Base-by-base conservation (phyloP, 2,329 filamentous ascomycete species). In the Zalaria sp. region DNA sequence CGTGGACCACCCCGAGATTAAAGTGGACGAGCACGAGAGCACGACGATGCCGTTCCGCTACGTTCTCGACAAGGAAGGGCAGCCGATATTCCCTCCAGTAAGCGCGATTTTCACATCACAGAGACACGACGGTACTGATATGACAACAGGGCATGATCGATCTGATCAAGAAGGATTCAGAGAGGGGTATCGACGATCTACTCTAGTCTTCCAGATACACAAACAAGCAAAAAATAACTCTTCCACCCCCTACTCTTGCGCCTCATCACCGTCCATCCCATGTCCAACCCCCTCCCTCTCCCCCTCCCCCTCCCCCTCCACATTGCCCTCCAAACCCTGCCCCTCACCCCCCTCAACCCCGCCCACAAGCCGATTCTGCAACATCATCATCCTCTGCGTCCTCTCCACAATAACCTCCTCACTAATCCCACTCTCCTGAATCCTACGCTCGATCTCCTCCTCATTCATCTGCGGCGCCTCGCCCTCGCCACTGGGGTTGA, bases 1-100 rank as follows among this genome's bases (percentile, higher is more conserved):
- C 57, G 61, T 91, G 29, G 88, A 96, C 58, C 79, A 84, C 55
- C 91, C 91, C 0, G 89, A 96, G 57, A 74, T 98, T 56, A 80
- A 80, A 56, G 81, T 96, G 60, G 85, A 84, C 59, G 80, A 91
- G 58, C 81, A 93, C 56, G 91, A 98, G 65, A 91, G 83, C 59
- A 94, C 88, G 0, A 74, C 94, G 61, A 96, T 98, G 91, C 91
- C 91, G 1, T 98, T 98, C 63, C 84, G 91, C 51, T 98, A 98
- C 58, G 88, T 98, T 57, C 79, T 73, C 40, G 66, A 75, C 7
- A 68, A 83, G 43, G 46, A 53, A 35, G 86, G 83, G 36, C 70
- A 84, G 51, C 85, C 88, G 1, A 79, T 95, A 44, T 94, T 98
- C 87, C 91, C 91, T 25, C 73, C 83, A 67, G 88, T 94, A 63